Evolutionary conservation across 306 rosid genomes (phyloP), one percentile per base, ranked within the genome.

Genomic region (Arachis stenosperma): DNA sequence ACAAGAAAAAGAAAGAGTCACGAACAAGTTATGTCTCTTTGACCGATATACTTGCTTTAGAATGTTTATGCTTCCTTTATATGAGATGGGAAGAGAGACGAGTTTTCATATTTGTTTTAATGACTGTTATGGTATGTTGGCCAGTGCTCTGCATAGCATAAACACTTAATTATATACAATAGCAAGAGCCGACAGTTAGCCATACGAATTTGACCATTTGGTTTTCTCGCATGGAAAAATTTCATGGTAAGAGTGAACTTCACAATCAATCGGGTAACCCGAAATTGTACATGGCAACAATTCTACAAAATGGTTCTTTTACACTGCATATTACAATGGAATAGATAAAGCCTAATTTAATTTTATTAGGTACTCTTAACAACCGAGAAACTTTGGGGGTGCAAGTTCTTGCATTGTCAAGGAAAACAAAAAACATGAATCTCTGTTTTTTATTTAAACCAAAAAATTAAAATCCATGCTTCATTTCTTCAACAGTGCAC

Each of bases 401-500:
- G 61, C 76, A 69, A 77, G 29, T 80, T 79, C 82, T 74, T 58
- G 42, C 70, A 50, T 39, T 67, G 73, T 64, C 80, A 70, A 74
- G 69, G 73, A 81, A 79, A 70, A 29, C 6, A 68, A 80, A 77
- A 77, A 84, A 46, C 70, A 51, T 59, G 70, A 58, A 69, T 69
- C 54, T 10, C 74, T 67, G 44, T 52, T 64, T 36, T 48, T 48
- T 71, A 70, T 81, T 84, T 67, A 74, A 81, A 81, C 74, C 65
- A 64, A 63, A 61, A 69, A 78, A 69, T 62, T 58, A 55, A 78
- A 44, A 73, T 70, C 30, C 60, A 66, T 50, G 55, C 67, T 71
- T 94, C 95, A 94, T 78, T 91, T 94, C 87, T 91, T 91, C 84
- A 80, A 64, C 57, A 93, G 84, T 70, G 99, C 90, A 74, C 96